Evolutionary conservation across 352 stramenopile genomes (phyloP), one percentile per base, ranked within the genome.

Genomic region (Stramenopiles sp.): DNA sequence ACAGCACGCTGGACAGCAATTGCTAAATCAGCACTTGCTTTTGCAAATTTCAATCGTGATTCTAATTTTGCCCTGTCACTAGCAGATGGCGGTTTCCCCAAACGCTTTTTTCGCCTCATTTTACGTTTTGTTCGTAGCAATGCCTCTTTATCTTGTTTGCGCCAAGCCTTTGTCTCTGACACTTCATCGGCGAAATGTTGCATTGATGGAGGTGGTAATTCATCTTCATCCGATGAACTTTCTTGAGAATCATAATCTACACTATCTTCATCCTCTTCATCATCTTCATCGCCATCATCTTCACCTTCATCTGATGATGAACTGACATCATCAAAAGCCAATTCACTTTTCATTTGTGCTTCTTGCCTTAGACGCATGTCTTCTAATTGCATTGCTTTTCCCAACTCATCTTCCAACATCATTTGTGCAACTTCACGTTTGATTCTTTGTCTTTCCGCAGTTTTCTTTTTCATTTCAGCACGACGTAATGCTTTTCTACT

Each of bases 321-420:
- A 13, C 38, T 53, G 4, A 53, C 38, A 53, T 53, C 38, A 13
- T 53, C 38, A 53, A 53, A 53, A 53, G 38, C 38, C 13, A 53
- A 53, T 53, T 53, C 38, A 13, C 13, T 53, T 13, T 53, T 53
- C 38, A 53, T 53, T 53, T 53, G 38, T 13, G 38, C 38, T 53
- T 53, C 38, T 53, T 53, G 38, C 38, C 38, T 4, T 53, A 53
- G 13, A 13, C 38, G 38, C 31, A 32, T 81, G 32, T 81, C 78
- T 30, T 30, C 80, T 32, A 73, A 31, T 29, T 79, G 79, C 4
- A 65, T 29, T 27, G 73, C 30, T 29, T 63, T 33, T 65, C 78
- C 32, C 27, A 80, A 33, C 7, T 82, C 80, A 63, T 82, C 78
- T 74, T 82, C 80, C 63, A 81, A 31, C 65, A 78, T 73, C 78